phyloP scores from a whole-genome alignment of 352 stramenopile species.

The Globisporangium middletonii region DNA sequence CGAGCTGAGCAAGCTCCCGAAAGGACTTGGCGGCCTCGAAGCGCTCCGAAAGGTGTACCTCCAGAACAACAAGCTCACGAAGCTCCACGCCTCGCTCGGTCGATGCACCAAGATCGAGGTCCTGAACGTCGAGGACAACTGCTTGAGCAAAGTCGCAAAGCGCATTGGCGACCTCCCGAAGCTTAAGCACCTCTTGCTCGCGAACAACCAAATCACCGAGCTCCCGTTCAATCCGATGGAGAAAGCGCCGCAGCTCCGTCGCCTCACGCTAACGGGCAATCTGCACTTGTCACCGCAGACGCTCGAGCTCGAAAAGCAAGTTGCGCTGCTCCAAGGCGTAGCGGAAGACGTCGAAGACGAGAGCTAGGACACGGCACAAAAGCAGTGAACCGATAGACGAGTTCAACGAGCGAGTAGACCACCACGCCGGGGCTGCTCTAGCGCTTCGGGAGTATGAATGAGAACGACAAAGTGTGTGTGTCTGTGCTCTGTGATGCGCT shows the following conservation, averaged over 20 bases:
- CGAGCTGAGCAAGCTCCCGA: constrained; percentile 66
- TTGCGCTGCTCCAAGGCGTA: constrained; percentile 42
- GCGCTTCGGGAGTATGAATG: too few species aligned
- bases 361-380: constrained; percentile 4
- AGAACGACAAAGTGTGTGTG: too few species aligned
- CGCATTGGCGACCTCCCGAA: constrained; percentile 73
- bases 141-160: constrained; percentile 78
- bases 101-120: constrained; percentile 72
- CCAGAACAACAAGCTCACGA: constrained; percentile 76
- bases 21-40: constrained; percentile 53
- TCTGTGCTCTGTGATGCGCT: too few species aligned
- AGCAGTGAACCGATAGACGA: too few species aligned
- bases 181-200: constrained; percentile 76
- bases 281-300: constrained; percentile 55
- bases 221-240: constrained; percentile 80
- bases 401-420: too few species aligned
- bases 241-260: constrained; percentile 54
- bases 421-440: too few species aligned
- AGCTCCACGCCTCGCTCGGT: constrained; percentile 75
- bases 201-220: constrained; percentile 77
- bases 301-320: constrained; percentile 59
- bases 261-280: constrained; percentile 80
- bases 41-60: constrained; percentile 79
- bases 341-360: constrained; percentile 49
- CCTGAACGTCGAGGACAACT: constrained; percentile 83